phyloP scores from a whole-genome alignment of 139 green algal genomes.

The Chlamydomonas incerta region DNA sequence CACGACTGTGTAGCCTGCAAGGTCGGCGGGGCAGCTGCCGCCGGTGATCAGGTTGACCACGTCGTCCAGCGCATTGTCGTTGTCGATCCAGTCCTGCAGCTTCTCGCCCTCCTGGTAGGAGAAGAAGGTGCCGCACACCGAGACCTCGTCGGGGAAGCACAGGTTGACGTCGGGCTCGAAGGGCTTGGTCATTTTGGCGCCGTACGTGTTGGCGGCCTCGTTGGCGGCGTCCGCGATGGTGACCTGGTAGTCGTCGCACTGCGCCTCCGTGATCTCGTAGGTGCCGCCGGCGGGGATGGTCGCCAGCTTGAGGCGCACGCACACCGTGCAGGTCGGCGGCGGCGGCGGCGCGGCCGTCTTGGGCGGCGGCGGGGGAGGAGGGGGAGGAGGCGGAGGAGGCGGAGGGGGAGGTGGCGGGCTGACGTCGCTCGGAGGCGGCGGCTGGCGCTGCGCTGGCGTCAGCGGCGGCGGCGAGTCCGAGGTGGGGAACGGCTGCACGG shows the following conservation, averaged over 20 bases:
- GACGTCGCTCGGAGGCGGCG: neutral
- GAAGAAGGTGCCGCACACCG: constrained; percentile 22
- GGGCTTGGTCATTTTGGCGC: neutral
- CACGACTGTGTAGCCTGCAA: neutral
- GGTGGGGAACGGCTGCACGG: constrained; percentile 5
- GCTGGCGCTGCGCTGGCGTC: neutral
- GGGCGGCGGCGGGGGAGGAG: constrained; percentile 28
- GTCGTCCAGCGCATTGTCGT: neutral
- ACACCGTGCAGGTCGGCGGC: neutral
- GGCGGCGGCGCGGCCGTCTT: neutral
- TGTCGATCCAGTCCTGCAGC: constrained; percentile 6
- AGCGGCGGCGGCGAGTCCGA: no score
- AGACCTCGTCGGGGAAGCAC: neutral
- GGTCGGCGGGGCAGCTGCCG: neutral
- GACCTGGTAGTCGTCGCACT: neutral
- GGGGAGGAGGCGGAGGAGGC: constrained; percentile 30
- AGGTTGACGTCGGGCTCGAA: neutral
- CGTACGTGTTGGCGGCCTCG: neutral
- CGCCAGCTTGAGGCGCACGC: neutral
- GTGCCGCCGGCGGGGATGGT: neutral
- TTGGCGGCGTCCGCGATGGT: neutral
- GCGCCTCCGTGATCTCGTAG: neutral
- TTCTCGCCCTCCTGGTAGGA: neutral
- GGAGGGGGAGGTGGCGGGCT: constrained; percentile 6
- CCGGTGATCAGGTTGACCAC: neutral